phyloP scores from a whole-genome alignment of 108 stramenopile genomes.

The Schizochytrium sp. region DNA sequence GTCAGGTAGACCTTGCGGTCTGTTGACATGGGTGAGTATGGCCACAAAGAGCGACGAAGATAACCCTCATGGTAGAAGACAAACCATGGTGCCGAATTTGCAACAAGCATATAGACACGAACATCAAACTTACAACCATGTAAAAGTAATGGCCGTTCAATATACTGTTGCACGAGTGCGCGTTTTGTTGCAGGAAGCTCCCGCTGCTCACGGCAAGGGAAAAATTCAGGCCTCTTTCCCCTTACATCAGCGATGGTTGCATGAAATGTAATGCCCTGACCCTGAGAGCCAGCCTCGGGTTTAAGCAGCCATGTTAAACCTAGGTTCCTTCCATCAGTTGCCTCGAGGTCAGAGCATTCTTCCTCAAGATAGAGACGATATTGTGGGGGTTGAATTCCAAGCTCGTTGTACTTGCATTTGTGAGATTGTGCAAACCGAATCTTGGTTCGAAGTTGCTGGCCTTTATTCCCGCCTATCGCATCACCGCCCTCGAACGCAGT shows the following conservation, averaged over 20 bases:
- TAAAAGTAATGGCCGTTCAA: constrained; percentile 62
- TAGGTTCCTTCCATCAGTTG: neutral
- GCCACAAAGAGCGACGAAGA: constrained; percentile 33
- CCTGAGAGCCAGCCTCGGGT: constrained; percentile 60
- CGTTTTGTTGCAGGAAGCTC: constrained; percentile 8
- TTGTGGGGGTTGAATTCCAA: constrained; percentile 49
- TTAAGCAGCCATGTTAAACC: constrained; percentile 52
- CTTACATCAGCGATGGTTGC: neutral
- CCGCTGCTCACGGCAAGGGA: constrained; percentile 24
- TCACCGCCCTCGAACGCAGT: constrained; percentile 57
- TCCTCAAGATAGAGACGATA: constrained; percentile 53
- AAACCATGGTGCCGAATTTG: constrained; percentile 27
- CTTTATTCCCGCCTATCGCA: constrained; percentile 58
- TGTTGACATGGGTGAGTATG: constrained; percentile 30
- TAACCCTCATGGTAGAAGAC: constrained; percentile 64
- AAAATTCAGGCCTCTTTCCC: constrained; percentile 59
- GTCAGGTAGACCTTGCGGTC: constrained; percentile 64
- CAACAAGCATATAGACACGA: constrained; percentile 61
- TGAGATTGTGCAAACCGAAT: neutral
- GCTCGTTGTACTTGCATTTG: constrained; percentile 55
- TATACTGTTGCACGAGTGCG: constrained; percentile 63
- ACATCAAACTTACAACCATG: constrained; percentile 63
- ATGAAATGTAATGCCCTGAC: constrained; percentile 62
- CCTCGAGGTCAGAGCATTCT: constrained; percentile 18
- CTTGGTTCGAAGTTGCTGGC: constrained; percentile 61